Evolutionary conservation across 2,329 filamentous ascomycete genomes (phyloP).

Genomic region (Didymella pomorum): DNA sequence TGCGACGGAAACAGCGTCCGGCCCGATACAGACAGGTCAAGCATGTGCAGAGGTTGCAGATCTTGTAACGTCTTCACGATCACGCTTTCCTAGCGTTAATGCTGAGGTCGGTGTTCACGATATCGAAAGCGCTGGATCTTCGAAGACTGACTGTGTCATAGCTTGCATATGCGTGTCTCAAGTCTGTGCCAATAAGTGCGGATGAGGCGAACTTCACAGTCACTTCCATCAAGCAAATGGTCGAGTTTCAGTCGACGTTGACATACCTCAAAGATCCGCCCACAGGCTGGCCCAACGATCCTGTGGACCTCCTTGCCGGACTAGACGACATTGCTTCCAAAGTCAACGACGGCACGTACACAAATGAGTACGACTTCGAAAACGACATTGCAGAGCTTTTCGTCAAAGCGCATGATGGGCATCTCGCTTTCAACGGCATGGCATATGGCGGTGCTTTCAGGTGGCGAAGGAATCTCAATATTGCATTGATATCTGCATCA

Average conservation of each 20-base stretch:
- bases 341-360: conserved; percentile 44
- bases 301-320: conserved; percentile 50
- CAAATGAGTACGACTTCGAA: conserved; percentile 55
- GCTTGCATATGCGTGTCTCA: conserved; percentile 48
- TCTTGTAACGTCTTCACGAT: conserved; percentile 22
- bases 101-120: conserved; percentile 37
- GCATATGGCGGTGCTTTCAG: conserved; percentile 48
- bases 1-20: conserved; percentile 37
- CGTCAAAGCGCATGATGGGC: conserved; percentile 47
- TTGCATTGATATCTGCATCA: conserved; percentile 45
- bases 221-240: conserved; percentile 44
- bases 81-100: conserved; percentile 34
- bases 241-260: conserved; percentile 54
- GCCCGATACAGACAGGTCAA: conserved; percentile 39
- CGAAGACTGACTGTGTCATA: conserved; percentile 19
- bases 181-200: conserved; percentile 46
- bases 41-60: conserved; percentile 42
- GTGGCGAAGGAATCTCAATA: conserved; percentile 41
- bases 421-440: conserved; percentile 49
- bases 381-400: conserved; percentile 45
- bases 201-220: conserved; percentile 40
- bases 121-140: background rate
- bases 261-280: conserved; percentile 52
- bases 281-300: conserved; percentile 47
- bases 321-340: conserved; percentile 48